Conservation (phyloP, 306 rosid species). For the Fagus crenata region DNA sequence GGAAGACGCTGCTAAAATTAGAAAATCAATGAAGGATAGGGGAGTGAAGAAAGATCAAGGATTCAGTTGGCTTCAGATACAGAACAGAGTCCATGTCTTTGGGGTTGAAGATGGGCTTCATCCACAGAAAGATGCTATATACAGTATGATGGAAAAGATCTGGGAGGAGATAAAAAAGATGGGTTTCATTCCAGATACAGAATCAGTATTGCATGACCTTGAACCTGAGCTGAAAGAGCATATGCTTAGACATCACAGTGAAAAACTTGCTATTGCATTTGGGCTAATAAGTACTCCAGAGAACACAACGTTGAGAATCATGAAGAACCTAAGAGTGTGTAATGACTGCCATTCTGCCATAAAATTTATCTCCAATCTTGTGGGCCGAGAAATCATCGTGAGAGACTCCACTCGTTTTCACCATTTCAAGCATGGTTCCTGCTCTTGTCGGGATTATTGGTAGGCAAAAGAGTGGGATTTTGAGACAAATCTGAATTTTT, state of each 20-base stretch:
- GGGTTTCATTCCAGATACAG: constrained; percentile 63
- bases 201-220: constrained; percentile 68
- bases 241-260: constrained; percentile 72
- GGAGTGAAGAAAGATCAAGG: constrained; percentile 85
- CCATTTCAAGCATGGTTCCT: constrained; percentile 76
- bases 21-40: constrained; percentile 80
- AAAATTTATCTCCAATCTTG: constrained; percentile 82
- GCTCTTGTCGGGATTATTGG: constrained; percentile 88
- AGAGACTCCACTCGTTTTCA: constrained; percentile 82
- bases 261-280: constrained; percentile 80
- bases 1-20: constrained; percentile 79
- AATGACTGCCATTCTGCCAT: constrained; percentile 84
- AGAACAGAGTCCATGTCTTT: constrained; percentile 68
- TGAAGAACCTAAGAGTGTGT: constrained; percentile 89
- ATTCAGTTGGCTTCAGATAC: constrained; percentile 78
- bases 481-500: constrained; percentile 2
- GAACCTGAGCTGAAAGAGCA: constrained; percentile 76
- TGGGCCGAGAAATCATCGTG: constrained; percentile 71
- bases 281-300: constrained; percentile 71
- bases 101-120: constrained; percentile 77
- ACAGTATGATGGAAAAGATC: constrained; percentile 55
- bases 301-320: constrained; percentile 58
- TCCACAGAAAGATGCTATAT: constrained; percentile 71
- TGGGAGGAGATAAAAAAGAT: constrained; percentile 81
- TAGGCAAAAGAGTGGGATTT: constrained; percentile 36